phyloP scores from a whole-genome alignment of 108 stramenopile genomes.

The Cafeteria roenbergensis region DNA sequence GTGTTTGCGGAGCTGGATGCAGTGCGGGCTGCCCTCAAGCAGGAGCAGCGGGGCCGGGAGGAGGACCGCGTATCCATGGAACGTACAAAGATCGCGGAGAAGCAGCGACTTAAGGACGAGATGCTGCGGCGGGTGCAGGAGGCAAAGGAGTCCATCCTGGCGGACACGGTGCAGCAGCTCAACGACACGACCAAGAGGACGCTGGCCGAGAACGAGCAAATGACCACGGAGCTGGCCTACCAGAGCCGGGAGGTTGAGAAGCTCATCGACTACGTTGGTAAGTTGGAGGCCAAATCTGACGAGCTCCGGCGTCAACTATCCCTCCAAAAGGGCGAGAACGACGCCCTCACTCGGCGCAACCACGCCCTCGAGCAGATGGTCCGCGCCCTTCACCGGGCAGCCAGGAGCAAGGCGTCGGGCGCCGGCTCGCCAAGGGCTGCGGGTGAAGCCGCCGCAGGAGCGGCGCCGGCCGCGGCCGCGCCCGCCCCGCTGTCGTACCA shows the following conservation, averaged over 20 bases:
- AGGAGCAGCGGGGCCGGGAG: neutral
- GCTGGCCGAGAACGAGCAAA: conserved; percentile 7
- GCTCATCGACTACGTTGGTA: neutral
- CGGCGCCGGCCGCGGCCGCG: no score
- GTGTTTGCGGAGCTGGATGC: neutral
- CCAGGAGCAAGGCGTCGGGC: no score
- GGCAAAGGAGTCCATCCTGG: neutral
- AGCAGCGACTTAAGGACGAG: conserved; percentile 11
- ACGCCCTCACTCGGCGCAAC: neutral
- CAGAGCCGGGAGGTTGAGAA: conserved; percentile 14
- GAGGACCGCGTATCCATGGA: conserved; percentile 5
- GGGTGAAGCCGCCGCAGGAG: no score
- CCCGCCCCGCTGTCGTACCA: no score
- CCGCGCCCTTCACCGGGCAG: no score
- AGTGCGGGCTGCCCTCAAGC: neutral
- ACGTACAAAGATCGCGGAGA: conserved; percentile 6
- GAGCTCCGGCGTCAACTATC: neutral
- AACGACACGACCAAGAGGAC: conserved; percentile 12
- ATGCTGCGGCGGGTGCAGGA: conserved; percentile 9
- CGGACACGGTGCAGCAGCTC: conserved; percentile 7
- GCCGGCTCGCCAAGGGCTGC: no score
- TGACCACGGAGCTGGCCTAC: conserved; percentile 9
- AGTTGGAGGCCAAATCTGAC: neutral
- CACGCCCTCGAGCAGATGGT: no score
- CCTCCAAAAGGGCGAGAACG: neutral